Evolutionary conservation across 768 basidiomycete genomes (phyloP), one percentile per base, ranked within the genome.

Genomic region (Termitomyces sp.): DNA sequence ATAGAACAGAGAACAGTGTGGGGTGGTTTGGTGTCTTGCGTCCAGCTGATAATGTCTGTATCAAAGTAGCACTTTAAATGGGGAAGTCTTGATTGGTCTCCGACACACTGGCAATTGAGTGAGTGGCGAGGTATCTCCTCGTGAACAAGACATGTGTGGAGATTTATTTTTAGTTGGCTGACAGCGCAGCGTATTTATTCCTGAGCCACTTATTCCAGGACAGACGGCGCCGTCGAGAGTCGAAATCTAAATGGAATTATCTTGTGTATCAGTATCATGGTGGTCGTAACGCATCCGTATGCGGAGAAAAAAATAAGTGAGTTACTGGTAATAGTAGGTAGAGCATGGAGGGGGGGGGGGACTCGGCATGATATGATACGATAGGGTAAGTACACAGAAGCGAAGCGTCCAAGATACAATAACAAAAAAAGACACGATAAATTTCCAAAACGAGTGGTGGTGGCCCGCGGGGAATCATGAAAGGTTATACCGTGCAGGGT

Each of bases 401-500:
- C 56, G 33, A 41, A 42, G 31, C 32, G 31, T 51, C 52, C 40
- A 50, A 58, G 29, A 43, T 53, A 53, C 40, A 54, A 54, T 46
- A 58, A 33, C 31, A 50, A 45, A 36, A 45, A 36, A 56, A 53
- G 36, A 9, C 15, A 54, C 39, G 3, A 38, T 36, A 50, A 50
- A 29, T 41, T 36, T 57, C 56, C 51, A 56, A 44, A 56, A 50
- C 29, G 31, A 47, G 52, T 32, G 47, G 48, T 36, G 42, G 35
- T 49, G 29, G 32, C 23, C 43, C 12, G 35, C 18, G 50, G 51
- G 52, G 22, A 50, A 49, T 56, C 51, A 52, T 52, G 43, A 57
- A 20, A 16, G 56, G 56, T 56, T 47, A 61, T 60, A 66, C 51
- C 59, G 63, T 65, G 61, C 56, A 57, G 66, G 66, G 66, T 67